Evolutionary conservation across 805 yeast genomes (phyloP), one percentile per base, ranked within the genome.

Genomic region (Saturnispora diversa): DNA sequence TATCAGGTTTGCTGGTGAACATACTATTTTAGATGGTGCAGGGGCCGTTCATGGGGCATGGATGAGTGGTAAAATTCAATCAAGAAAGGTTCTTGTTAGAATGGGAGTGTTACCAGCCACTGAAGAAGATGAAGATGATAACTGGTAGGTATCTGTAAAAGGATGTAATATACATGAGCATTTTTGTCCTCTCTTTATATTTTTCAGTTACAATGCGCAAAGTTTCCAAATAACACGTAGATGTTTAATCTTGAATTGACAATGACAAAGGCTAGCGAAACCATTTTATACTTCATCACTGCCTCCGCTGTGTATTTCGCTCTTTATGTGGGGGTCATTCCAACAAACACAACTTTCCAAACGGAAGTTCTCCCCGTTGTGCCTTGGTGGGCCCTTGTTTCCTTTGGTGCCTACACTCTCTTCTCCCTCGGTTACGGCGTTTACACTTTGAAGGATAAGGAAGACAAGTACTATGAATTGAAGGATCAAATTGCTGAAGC

Each of bases 21-120:
- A 87, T 56, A 82, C 95, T 0, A 75, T 77, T 17, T 62, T 75
- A 49, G 95, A 85, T 49, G 95, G 94, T 6, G 82, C 86, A 12
- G 96, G 96, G 0, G 87, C 95, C 50, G 92, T 82, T 5, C 94
- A 87, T 55, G 96, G 95, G 0, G 95, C 95, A 0, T 85, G 84
- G 75, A 64, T 66, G 45, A 80, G 90, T 52, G 96, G 64, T 2
- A 44, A 39, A 19, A 46, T 62, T n/a, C 63, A 59, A 42, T 57
- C 62, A 1, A 34, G 44, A n/a, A 34, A 45, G 30, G 43, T 59
- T 12, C 26, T 59, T 13, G 39, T 42, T 3, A 48, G 46, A 31
- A 21, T 53, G 15, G 56, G 57, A 10, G 27, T 47, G 1, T 46
- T 53, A 9, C 50, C 50, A 22, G 40, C 13, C 6, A n/a, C 30